phyloP scores from a whole-genome alignment of 1,284 basidiomycete species.

The Leccinum subfulvum region DNA sequence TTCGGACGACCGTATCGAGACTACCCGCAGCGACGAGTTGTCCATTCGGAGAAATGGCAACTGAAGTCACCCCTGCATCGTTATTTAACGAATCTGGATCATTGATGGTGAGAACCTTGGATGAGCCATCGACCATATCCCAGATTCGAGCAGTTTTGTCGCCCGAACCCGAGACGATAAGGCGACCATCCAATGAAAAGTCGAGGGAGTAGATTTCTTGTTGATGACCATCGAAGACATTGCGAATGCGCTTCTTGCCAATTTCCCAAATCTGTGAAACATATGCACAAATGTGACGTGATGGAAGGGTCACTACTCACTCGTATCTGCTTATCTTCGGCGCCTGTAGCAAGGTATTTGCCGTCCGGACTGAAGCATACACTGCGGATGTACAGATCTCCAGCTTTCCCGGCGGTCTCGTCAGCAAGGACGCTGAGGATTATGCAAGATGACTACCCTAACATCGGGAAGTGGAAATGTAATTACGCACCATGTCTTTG shows the following conservation, averaged over 20 bases:
- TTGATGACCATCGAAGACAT: constrained; percentile 80
- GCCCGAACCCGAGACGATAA: constrained; percentile 86
- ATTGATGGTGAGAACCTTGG: constrained; percentile 59
- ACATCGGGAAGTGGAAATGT: constrained; percentile 1
- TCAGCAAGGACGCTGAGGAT: constrained; percentile 63
- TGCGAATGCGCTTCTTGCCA: constrained; percentile 65
- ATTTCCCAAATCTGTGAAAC: constrained; percentile 81
- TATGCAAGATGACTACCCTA: constrained; percentile 15
- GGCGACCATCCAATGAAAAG: constrained; percentile 77
- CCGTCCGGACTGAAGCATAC: constrained; percentile 86
- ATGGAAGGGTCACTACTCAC: constrained; percentile 44
- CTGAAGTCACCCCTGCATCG: constrained; percentile 79
- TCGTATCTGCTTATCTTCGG: constrained; percentile 81
- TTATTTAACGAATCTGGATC: constrained; percentile 53
- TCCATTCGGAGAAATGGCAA: constrained; percentile 81
- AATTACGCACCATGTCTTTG: constrained; percentile 53
- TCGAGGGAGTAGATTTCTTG: constrained; percentile 92
- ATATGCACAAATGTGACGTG: constrained; percentile 12
- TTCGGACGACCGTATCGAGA: constrained; percentile 80
- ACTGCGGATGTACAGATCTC: constrained; percentile 82
- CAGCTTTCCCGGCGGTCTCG: constrained; percentile 60
- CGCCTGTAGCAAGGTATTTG: constrained; percentile 77
- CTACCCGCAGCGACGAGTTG: constrained; percentile 81
- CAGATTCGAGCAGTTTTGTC: constrained; percentile 90
- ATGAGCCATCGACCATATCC: constrained; percentile 70